Evolutionary conservation across 768 basidiomycete genomes (phyloP), one percentile per base, ranked within the genome.

Genomic region (Panellus pusillus): DNA sequence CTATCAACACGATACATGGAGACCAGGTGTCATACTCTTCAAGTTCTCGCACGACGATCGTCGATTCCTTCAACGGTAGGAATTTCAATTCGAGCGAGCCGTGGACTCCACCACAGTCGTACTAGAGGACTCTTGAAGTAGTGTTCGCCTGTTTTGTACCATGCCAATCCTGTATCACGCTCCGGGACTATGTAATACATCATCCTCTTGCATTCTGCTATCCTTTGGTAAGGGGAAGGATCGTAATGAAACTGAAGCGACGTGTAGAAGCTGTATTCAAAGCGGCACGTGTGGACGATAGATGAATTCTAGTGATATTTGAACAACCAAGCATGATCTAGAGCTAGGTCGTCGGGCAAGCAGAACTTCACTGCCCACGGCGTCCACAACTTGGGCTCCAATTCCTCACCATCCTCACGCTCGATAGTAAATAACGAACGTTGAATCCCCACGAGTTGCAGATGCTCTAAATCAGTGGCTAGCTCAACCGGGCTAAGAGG

Each of bases 261-360:
- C 24, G 24, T 24, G 24, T 6, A 24, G 24, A 24, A 24, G 3
- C 24, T 24, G 24, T 24, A 24, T 24, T 20, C 18, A 12, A 42
- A 42, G 40, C 40, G 19, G 11, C n/a, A n/a, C n/a, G n/a, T 18
- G 18, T 17, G 19, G 14, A 17, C 11, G 13, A 20, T 42, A 42
- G 24, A 24, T 24, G 6, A 24, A 6, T 24, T 6, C 51, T 43
- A 61, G 51, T 61, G 59, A 27, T 74, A 73, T 53, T 69, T 67
- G 64, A 74, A 72, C 41, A 77, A 61, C 75, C 75, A 77, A 35
- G 68, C 68, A 43, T 74, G 64, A 54, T 75, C 75, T 5, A 51
- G 42, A 1, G 60, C 43, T 50, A 77, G 75, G 51, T 75, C 75
- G 42, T 71, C 72, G 40, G 71, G 70, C 8, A 67, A 61, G 49